A percentile compares a stretch with the other conserved stretches of the same genome.
Conservation (phyloP, 2,329 filamentous ascomycete species). For the Colletotrichum simmondsii region DNA sequence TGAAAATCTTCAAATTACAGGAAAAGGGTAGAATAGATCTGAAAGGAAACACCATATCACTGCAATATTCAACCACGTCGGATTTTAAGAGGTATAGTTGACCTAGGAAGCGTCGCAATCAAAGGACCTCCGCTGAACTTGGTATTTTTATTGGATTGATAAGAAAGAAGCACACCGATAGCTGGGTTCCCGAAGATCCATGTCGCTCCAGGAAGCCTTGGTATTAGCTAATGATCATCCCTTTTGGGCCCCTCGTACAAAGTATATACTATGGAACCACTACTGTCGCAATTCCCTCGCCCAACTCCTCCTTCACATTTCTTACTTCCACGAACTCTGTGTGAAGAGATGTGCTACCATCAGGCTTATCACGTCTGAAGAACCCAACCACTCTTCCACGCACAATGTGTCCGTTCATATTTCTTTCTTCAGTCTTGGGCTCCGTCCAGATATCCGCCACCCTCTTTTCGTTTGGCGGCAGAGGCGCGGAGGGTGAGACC, state of each 20-base stretch:
- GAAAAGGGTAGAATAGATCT: too few relatives aligned
- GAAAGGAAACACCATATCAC: too few relatives aligned
- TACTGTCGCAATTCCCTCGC: background rate
- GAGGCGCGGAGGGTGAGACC: background rate
- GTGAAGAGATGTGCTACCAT: background rate
- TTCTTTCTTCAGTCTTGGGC: conserved; percentile 7
- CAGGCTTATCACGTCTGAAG: background rate
- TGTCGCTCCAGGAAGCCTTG: background rate
- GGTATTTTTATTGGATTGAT: background rate
- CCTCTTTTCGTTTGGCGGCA: conserved; percentile 8
- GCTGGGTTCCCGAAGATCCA: background rate
- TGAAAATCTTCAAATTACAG: rapidly evolving
- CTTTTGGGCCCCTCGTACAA: background rate
- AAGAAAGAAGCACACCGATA: background rate
- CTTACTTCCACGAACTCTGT: conserved; percentile 8
- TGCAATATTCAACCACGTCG: too few relatives aligned
- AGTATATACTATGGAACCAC: background rate
- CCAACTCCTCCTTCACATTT: background rate
- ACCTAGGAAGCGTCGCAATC: background rate
- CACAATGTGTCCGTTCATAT: background rate
- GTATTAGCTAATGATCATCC: background rate
- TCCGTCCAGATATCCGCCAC: conserved; percentile 9
- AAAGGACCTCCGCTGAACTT: background rate
- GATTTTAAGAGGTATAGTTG: background rate
- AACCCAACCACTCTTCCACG: conserved; percentile 6